Percentiles rank a stretch among this genome's conserved stretches.
These are phyloP conservation scores for Anthracocystis setariae DNA, from an alignment of 1,284 basidiomycete species.

Conservation along the genomic window DNA sequence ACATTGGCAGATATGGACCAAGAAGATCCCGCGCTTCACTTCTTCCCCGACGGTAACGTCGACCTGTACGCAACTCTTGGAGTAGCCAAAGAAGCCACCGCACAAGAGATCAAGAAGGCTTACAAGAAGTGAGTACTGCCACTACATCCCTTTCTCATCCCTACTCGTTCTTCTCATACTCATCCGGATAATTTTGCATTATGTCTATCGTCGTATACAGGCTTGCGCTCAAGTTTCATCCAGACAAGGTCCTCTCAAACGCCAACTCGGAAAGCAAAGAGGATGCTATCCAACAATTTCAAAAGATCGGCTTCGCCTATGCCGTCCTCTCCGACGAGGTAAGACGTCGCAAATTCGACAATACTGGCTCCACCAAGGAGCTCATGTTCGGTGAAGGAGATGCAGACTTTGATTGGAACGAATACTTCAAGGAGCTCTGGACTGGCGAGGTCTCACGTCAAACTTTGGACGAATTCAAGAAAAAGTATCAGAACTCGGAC, in stretches of 20 bases:
- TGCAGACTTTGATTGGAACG: slow-evolving; percentile 66
- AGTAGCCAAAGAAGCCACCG: slow-evolving; percentile 44
- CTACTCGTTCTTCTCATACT: not conserved
- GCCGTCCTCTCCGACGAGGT: slow-evolving; percentile 62
- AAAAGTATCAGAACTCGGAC: slow-evolving; percentile 61
- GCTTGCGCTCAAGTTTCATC: slow-evolving; percentile 65
- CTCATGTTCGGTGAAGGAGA: slow-evolving; percentile 60
- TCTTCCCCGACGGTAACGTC: slow-evolving; percentile 63
- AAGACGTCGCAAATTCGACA: slow-evolving; percentile 60
- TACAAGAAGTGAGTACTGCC: slow-evolving; percentile 56
- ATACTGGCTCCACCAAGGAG: slow-evolving; percentile 63
- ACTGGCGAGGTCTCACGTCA: slow-evolving; percentile 61
- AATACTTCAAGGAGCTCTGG: slow-evolving; percentile 67
- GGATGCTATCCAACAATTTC: slow-evolving; percentile 55
- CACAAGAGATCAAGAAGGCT: slow-evolving; percentile 62
- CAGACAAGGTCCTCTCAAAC: slow-evolving; percentile 62
- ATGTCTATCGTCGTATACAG: slow-evolving; percentile 26
- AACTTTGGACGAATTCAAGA: slow-evolving; percentile 60
- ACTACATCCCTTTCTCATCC: not conserved
- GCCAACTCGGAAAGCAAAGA: slow-evolving; percentile 26
- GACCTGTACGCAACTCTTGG: slow-evolving; percentile 65
- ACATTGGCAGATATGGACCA: slow-evolving; percentile 41
- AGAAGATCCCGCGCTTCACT: slow-evolving; percentile 62
- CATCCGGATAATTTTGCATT: not conserved
- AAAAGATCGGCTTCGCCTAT: slow-evolving; percentile 66